These are phyloP conservation scores for Phyllostachys edulis DNA, from an alignment of 176 grass and related monocot genomes.

Conservation along the genomic window DNA sequence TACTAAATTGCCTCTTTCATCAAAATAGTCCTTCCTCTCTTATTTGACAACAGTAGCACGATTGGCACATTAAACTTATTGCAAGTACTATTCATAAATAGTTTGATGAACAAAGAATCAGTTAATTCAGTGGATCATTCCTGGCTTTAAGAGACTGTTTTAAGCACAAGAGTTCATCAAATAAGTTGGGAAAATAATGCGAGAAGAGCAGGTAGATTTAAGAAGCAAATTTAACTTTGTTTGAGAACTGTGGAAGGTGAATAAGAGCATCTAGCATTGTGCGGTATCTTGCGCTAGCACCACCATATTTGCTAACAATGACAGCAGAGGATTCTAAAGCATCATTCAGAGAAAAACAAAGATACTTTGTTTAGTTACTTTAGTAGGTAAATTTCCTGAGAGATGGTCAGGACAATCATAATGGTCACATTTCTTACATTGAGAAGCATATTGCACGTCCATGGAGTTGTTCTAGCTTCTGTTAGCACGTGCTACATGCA, in stretches of 20 bases:
- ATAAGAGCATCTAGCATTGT: constrained; percentile 99
- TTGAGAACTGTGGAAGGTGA: constrained; percentile 70
- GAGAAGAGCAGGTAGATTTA: constrained; percentile 6
- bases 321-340: constrained; percentile 75
- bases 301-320: constrained; percentile 96
- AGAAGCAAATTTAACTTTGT: constrained; percentile 43
- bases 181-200: constrained; percentile 6
- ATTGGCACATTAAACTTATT: no score
- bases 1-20: no score
- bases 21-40: no score
- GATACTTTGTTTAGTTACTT: neutral
- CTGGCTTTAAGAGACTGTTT: constrained; percentile 76
- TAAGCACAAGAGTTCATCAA: constrained; percentile 28
- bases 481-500: no score
- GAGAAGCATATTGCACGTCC: no score
- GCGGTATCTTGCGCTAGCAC: constrained; percentile 77
- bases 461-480: no score
- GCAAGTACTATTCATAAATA: no score
- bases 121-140: constrained; percentile 48
- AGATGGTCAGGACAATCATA: neutral
- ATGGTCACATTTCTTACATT: constrained; percentile 2
- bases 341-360: constrained; percentile 42
- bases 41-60: no score
- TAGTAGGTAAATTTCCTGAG: constrained; percentile 25
- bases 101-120: no score